Base-by-base conservation (phyloP, 768 basidiomycete genomes). In the Rickenella mellea region DNA sequence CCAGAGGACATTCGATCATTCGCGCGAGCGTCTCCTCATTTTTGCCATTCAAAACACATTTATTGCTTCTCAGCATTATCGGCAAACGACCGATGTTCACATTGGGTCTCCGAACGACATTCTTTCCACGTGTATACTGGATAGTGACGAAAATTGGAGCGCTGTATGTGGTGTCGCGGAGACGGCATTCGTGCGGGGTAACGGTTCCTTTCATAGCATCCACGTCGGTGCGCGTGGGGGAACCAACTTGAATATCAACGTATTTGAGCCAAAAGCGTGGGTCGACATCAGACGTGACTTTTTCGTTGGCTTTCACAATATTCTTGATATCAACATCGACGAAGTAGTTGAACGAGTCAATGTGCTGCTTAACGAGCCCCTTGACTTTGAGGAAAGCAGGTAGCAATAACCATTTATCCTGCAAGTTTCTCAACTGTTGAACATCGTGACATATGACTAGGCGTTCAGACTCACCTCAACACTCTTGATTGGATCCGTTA, bases 371-470 rank as follows among this genome's bases (percentile, higher is more conserved):
- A 47, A 99, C 96, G 11, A 99, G 80, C 45, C 96, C 96, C 55
- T 99, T 99, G 47, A 96, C 89, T 64, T 93, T 86, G 40, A 99
- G 71, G 55, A 98, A 99, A 8, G 93, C 94, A 2, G 96, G 96
- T 2, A 99, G 68, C 8, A 99, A 68, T 15, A 96, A 77, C 96
- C 96, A 99, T 80, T 99, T 99, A 59, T 99, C 96, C 93, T 96
- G 51, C 25, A 11, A 38, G 21, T 6, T 11, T 8, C 39, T 41
- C 44, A 26, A 49, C 46, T 42, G 40, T 27, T 42, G 15, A 47
- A 47, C 27, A 26, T 30, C 37, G 26, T 26, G 21, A 22, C 25
- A 43, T 14, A 30, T 27, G 19, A 28, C 27, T 42, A 38, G 38
- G 26, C 31, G 43, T 24, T 25, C 19, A 21, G n/a, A 61, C 79